phyloP scores from a whole-genome alignment of 805 yeast genomes.

The Teunomyces cretensis region DNA sequence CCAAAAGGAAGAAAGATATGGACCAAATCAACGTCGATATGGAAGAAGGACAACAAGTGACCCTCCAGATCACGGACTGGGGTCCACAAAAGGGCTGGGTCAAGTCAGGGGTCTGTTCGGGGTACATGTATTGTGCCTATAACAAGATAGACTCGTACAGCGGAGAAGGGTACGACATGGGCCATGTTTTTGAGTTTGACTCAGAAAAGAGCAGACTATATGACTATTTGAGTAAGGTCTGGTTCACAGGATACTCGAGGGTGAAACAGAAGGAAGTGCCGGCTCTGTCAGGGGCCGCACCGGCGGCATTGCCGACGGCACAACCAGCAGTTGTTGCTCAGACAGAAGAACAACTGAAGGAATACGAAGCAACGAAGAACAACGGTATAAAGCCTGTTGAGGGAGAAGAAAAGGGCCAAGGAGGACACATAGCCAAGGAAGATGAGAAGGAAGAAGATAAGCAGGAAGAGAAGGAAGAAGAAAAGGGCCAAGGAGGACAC shows the following conservation, averaged over 20 bases:
- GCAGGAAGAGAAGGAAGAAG: too few species aligned
- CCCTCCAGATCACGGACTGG: constrained; percentile 18
- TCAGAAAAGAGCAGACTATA: constrained; percentile 12
- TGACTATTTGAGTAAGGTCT: constrained; percentile 35
- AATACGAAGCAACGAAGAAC: not conserved
- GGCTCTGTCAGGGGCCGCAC: not conserved
- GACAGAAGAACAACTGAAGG: constrained; percentile 1
- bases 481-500: too few species aligned
- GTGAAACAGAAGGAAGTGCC: not conserved
- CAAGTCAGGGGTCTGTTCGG: constrained; percentile 32
- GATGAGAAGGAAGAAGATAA: too few species aligned
- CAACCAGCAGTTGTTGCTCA: not conserved
- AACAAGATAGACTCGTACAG: constrained; percentile 23
- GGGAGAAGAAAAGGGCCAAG: not conserved
- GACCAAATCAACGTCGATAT: constrained; percentile 28
- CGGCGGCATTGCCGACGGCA: not conserved
- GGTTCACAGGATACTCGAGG: constrained; percentile 25
- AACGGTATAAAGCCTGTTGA: not conserved
- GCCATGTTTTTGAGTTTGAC: constrained; percentile 24
- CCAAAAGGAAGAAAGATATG: constrained; percentile 25
- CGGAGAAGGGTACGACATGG: constrained; percentile 17
- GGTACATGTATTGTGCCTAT: constrained; percentile 43
- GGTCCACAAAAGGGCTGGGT: constrained; percentile 47
- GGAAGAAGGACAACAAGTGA: constrained; percentile 7
- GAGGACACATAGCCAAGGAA: too few species aligned